Evolutionary conservation across 148 eudicot species (phyloP).

Genomic region (Rhododendron molle): DNA sequence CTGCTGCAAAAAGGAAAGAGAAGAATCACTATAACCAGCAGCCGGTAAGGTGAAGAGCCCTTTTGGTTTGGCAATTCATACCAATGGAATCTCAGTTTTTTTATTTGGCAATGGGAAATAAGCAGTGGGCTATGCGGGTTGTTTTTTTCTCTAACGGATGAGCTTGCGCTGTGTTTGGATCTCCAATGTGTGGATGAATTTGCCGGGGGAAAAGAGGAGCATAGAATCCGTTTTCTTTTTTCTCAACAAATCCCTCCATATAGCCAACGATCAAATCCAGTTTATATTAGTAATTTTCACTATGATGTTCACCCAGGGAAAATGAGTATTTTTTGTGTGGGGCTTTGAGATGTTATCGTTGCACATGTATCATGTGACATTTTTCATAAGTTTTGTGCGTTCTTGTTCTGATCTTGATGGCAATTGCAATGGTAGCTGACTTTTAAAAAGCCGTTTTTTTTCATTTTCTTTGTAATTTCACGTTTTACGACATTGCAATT

Average conservation of each 20-base stretch:
- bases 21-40: constrained; percentile 68
- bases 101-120: constrained; percentile 6
- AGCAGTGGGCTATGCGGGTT: background rate
- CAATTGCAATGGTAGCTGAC: background rate
- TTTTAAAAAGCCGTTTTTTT: background rate
- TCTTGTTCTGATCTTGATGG: background rate
- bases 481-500: background rate
- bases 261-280: background rate
- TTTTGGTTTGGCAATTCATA: background rate
- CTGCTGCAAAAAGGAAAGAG: constrained; percentile 67
- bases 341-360: background rate
- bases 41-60: constrained; percentile 37
- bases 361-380: background rate
- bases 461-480: background rate
- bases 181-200: background rate
- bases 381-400: background rate
- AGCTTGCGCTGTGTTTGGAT: background rate
- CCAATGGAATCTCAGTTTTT: background rate
- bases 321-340: background rate
- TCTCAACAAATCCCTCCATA: background rate
- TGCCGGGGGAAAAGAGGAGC: background rate
- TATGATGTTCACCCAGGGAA: background rate
- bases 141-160: background rate
- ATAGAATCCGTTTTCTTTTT: background rate
- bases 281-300: background rate